These are phyloP conservation scores for Cercophora newfieldiana DNA, from an alignment of 495 filamentous ascomycete genomes.

Conservation along the genomic window DNA sequence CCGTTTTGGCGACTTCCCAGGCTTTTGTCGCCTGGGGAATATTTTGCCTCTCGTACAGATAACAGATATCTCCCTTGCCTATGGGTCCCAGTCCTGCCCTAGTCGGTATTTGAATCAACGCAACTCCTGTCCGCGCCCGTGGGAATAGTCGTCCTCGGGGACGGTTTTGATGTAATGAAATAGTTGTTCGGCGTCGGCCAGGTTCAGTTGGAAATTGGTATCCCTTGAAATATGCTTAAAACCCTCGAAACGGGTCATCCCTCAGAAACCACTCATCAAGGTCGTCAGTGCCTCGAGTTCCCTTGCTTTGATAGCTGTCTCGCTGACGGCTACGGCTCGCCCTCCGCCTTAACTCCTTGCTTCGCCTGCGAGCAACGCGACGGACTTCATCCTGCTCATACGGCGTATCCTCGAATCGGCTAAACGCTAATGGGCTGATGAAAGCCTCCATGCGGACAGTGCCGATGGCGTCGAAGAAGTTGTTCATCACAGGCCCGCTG, in stretches of 20 bases:
- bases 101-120: background rate
- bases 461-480: constrained; percentile 77
- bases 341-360: constrained; percentile 51
- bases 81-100: background rate
- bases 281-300: constrained; percentile 44
- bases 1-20: background rate
- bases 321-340: constrained; percentile 53
- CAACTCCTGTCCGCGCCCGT: background rate
- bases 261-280: constrained; percentile 48
- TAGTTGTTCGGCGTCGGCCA: constrained; percentile 15
- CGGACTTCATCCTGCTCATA: constrained; percentile 51
- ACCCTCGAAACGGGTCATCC: constrained; percentile 52
- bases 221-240: constrained; percentile 29
- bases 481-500: constrained; percentile 40
- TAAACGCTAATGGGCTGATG: constrained; percentile 58
- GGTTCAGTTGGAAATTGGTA: background rate
- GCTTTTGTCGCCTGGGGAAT: background rate
- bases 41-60: background rate
- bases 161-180: constrained; percentile 6
- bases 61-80: background rate
- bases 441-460: constrained; percentile 98
- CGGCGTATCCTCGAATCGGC: constrained; percentile 44
- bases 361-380: constrained; percentile 41
- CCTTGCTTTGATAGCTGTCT: constrained; percentile 49
- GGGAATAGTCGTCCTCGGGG: background rate